Conservation (phyloP, 148 eudicot genomes). For the Tetragonia tetragonoides region DNA sequence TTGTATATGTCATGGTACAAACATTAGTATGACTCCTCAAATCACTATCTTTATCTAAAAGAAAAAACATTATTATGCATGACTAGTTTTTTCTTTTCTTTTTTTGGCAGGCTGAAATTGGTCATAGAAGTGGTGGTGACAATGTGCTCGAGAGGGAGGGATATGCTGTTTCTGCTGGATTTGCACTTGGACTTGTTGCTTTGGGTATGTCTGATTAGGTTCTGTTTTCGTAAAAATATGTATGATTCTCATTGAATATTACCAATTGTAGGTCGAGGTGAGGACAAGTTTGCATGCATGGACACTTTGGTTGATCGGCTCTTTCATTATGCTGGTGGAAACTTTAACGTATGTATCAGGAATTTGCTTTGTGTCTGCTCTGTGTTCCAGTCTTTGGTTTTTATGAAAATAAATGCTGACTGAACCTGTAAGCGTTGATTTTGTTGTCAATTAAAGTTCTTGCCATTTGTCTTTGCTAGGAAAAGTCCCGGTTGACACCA, state of each 20-base stretch:
- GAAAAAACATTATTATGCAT: background rate
- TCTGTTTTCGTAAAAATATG: background rate
- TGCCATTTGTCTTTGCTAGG: slow-evolving; percentile 35
- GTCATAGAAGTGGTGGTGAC: slow-evolving; percentile 99
- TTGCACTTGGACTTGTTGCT: slow-evolving; percentile 91
- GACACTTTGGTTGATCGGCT: slow-evolving; percentile 74
- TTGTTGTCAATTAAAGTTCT: background rate
- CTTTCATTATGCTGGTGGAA: slow-evolving; percentile 81
- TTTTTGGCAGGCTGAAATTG: slow-evolving; percentile 70
- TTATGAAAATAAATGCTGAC: background rate
- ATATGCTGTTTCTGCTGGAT: slow-evolving; percentile 98
- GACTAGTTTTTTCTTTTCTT: slow-evolving; percentile 8
- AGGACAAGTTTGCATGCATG: slow-evolving; percentile 69
- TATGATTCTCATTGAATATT: slow-evolving; percentile 21
- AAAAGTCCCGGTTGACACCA: slow-evolving; percentile 40
- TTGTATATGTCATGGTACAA: too few relatives aligned
- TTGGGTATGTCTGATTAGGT: slow-evolving; percentile 55
- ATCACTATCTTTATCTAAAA: background rate
- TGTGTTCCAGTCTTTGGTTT: background rate
- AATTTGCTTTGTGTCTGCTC: background rate
- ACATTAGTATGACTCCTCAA: too few relatives aligned
- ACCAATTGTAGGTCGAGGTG: slow-evolving; percentile 69
- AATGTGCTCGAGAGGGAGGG: slow-evolving; percentile 98
- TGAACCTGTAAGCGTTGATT: background rate
- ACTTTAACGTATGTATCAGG: slow-evolving; percentile 48